Conservation (phyloP, 257 asterid species). For the Solanum lycopersicoides region DNA sequence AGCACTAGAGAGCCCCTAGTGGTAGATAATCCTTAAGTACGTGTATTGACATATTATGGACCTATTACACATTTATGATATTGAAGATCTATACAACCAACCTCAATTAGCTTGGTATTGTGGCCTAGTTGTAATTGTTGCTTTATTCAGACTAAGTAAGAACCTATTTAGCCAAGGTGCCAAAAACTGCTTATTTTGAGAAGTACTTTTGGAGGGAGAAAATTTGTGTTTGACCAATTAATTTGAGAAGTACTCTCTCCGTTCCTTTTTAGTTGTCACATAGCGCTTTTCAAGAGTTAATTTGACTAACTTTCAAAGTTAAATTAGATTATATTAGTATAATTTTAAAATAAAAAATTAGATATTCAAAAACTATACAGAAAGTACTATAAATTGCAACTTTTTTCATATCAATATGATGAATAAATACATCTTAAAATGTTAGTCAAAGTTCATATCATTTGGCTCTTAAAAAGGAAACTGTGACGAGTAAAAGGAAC, state of each 20-base stretch:
- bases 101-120: background rate
- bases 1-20: background rate
- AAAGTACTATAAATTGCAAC: background rate
- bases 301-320: background rate
- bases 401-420: background rate
- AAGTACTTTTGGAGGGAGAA: background rate
- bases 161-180: background rate
- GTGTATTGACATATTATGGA: background rate
- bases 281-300: background rate
- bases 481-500: background rate
- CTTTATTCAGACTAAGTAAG: background rate
- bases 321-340: background rate
- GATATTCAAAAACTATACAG: background rate
- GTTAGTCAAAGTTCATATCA: background rate
- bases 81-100: background rate
- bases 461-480: background rate
- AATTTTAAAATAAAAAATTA: too few relatives aligned
- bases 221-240: background rate
- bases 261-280: background rate
- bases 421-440: background rate
- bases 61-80: background rate
- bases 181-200: background rate
- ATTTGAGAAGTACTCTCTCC: background rate
- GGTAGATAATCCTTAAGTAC: background rate
- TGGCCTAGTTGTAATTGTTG: background rate